These are phyloP conservation scores for Nemania bipapillata DNA, from an alignment of 2,329 filamentous ascomycete species.

Conservation along the genomic window DNA sequence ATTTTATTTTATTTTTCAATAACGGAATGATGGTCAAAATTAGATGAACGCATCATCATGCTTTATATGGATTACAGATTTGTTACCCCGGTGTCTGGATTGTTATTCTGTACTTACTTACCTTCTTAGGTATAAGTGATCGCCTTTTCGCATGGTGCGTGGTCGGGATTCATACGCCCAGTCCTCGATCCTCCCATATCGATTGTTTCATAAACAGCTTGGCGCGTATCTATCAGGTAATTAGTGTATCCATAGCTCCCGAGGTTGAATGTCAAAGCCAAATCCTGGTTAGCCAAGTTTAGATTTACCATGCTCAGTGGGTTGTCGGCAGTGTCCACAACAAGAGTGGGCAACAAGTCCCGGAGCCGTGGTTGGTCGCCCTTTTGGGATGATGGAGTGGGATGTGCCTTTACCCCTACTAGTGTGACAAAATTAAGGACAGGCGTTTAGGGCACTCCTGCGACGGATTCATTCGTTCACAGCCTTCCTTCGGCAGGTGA, in stretches of 20 bases:
- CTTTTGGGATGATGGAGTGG: slow-evolving; percentile 3
- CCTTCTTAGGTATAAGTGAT: not conserved
- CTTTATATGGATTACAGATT: not conserved
- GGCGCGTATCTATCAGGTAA: too few relatives aligned
- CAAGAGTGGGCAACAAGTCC: not conserved
- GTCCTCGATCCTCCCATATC: not conserved
- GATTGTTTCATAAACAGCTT: slow-evolving; percentile 31
- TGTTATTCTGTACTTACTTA: not conserved
- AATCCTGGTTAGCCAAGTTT: slow-evolving; percentile 25
- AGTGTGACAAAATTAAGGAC: slow-evolving; percentile 32
- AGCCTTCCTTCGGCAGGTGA: slow-evolving; percentile 2
- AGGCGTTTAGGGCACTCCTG: slow-evolving; percentile 21
- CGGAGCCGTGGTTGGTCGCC: slow-evolving; percentile 9
- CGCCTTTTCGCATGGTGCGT: slow-evolving; percentile 10
- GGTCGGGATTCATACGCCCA: slow-evolving; percentile 1
- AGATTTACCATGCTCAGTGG: slow-evolving; percentile 22
- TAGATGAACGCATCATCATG: not conserved
- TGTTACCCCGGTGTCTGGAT: too few relatives aligned
- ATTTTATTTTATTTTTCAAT: too few relatives aligned
- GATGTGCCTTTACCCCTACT: slow-evolving; percentile 7
- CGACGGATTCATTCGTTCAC: slow-evolving; percentile 25
- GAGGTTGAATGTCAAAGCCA: not conserved
- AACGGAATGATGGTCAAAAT: not conserved
- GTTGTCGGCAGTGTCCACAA: slow-evolving; percentile 3
- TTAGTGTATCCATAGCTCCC: slow-evolving; percentile 1